These are phyloP conservation scores for Penicillium paneum DNA, from an alignment of 2,329 filamentous ascomycete species.

Conservation along the genomic window DNA sequence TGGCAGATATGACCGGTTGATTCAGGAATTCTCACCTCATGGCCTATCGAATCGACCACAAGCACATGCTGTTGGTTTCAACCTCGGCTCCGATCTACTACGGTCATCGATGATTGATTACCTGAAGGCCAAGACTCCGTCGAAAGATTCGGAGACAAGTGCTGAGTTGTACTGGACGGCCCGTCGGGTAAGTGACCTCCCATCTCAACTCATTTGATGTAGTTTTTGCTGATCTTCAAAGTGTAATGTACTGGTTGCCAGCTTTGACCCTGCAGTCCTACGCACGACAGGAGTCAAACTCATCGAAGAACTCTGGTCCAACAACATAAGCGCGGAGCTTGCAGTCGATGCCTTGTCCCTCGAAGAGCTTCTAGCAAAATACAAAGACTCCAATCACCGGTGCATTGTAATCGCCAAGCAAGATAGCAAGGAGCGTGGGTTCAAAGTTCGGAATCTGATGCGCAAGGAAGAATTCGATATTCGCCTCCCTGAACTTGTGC, in stretches of 20 bases:
- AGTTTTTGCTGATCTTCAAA: slow-evolving; percentile 33
- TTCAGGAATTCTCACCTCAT: slow-evolving; percentile 75
- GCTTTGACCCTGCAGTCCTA: slow-evolving; percentile 74
- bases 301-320: slow-evolving; percentile 73
- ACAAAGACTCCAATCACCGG: slow-evolving; percentile 73
- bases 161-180: slow-evolving; percentile 57
- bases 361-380: slow-evolving; percentile 66
- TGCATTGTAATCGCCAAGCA: slow-evolving; percentile 88
- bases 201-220: not conserved
- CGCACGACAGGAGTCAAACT: slow-evolving; percentile 74
- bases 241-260: slow-evolving; percentile 87
- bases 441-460: slow-evolving; percentile 76
- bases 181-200: slow-evolving; percentile 55
- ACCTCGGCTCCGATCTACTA: slow-evolving; percentile 81
- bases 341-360: slow-evolving; percentile 73
- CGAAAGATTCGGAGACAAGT: slow-evolving; percentile 70
- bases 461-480: slow-evolving; percentile 82
- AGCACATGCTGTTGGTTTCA: slow-evolving; percentile 86
- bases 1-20: slow-evolving; percentile 85
- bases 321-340: slow-evolving; percentile 84
- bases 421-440: slow-evolving; percentile 52
- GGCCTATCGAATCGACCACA: slow-evolving; percentile 60
- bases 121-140: slow-evolving; percentile 52
- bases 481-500: slow-evolving; percentile 66
- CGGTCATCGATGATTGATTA: slow-evolving; percentile 59